Evolutionary conservation across 805 yeast genomes (phyloP).

Genomic region (Wickerhamiella qilinensis): DNA sequence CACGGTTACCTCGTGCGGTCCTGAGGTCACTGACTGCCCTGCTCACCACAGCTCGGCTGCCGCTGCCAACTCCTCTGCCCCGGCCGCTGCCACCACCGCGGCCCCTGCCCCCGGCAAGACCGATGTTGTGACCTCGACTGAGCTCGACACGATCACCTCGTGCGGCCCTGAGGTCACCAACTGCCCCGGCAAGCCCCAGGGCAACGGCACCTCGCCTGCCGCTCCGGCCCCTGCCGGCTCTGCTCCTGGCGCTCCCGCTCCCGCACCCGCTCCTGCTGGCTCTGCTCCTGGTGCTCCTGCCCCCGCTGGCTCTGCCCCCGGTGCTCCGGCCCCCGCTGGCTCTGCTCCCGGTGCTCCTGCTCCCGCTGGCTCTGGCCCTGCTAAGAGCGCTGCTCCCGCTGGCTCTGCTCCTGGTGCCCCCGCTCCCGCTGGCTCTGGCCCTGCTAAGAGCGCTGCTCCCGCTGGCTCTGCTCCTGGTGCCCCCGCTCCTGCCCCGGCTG

Average conservation of each 20-base stretch:
- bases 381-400: neutral
- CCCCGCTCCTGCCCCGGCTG: constrained; percentile 3
- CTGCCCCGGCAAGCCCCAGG: constrained; percentile 26
- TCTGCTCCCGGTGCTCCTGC: too few species aligned
- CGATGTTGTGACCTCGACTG: constrained; percentile 18
- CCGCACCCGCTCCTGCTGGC: too few species aligned
- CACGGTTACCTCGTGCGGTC: constrained; percentile 32
- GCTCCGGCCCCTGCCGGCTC: neutral
- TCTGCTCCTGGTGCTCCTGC: neutral
- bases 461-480: constrained; percentile 6
- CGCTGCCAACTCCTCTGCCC: constrained; percentile 2
- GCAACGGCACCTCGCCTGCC: constrained; percentile 8
- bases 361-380: neutral
- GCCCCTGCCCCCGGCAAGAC: constrained; percentile 9
- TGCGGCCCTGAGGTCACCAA: constrained; percentile 31
- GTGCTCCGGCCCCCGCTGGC: too few species aligned
- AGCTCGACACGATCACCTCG: constrained; percentile 32
- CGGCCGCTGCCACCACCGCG: constrained; percentile 8
- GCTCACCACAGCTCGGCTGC: constrained; percentile 8
- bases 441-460: constrained; percentile 2
- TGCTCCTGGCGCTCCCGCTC: too few species aligned
- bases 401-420: neutral
- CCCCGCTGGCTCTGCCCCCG: too few species aligned
- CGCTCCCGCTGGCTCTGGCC: neutral
- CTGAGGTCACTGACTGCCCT: constrained; percentile 35